A percentile compares a stretch with the other conserved stretches of the same genome.
phyloP scores from a whole-genome alignment of 2,329 filamentous ascomycete genomes.

The Microsporum ferrugineum region DNA sequence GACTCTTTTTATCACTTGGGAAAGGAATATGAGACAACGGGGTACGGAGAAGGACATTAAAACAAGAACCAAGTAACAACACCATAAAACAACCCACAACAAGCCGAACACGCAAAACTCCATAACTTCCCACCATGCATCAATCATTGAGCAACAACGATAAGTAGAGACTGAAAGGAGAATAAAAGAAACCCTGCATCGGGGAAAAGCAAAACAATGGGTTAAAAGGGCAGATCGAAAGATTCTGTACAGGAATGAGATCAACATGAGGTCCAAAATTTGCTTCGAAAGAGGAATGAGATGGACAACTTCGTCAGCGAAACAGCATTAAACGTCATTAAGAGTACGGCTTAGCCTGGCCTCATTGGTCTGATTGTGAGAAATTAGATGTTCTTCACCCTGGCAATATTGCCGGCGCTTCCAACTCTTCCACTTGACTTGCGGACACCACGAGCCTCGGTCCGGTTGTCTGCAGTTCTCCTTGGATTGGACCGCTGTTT shows the following conservation, averaged over 20 bases:
- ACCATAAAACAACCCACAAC: background rate
- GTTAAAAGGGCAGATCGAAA: background rate
- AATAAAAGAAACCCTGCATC: background rate
- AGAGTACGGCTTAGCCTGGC: background rate
- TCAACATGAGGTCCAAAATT: constrained; percentile 1
- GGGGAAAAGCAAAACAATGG: background rate
- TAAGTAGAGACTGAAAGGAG: background rate
- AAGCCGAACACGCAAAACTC: background rate
- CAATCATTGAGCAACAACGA: background rate
- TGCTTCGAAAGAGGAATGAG: background rate
- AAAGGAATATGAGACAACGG: background rate
- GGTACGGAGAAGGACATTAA: background rate
- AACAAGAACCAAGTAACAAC: constrained; percentile 1
- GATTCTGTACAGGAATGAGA: background rate
- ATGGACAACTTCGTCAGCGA: background rate
- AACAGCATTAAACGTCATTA: background rate
- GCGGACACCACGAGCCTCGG: constrained; percentile 32
- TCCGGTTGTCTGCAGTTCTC: constrained; percentile 28
- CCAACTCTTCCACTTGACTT: constrained; percentile 39
- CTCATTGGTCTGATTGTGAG: background rate
- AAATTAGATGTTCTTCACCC: constrained; percentile 5
- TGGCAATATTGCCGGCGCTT: constrained; percentile 28
- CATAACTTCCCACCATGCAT: constrained; percentile 4
- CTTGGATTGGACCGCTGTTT: constrained; percentile 52
- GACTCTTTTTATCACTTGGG: background rate